These are phyloP conservation scores for Botrytis galanthina DNA, from an alignment of 2,329 filamentous ascomycete species.

Conservation along the genomic window DNA sequence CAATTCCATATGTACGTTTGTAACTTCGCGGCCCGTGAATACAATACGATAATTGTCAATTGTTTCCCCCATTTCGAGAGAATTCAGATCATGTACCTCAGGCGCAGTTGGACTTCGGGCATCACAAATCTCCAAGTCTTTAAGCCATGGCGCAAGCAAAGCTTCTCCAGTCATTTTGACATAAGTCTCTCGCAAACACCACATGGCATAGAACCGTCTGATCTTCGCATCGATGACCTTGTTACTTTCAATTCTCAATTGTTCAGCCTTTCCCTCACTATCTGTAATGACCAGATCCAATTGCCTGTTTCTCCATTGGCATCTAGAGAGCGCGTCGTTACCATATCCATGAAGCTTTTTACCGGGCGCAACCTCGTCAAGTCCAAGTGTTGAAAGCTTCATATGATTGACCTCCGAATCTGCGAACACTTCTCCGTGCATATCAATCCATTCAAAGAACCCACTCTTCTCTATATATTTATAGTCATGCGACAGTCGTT, in stretches of 20 bases:
- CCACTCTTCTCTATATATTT: constrained; percentile 56
- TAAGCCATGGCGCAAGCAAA: constrained; percentile 69
- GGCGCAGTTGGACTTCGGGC: constrained; percentile 43
- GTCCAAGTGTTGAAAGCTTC: constrained; percentile 42
- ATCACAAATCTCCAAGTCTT: constrained; percentile 64
- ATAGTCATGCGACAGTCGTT: constrained; percentile 63
- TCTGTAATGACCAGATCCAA: constrained; percentile 24
- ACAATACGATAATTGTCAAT: constrained; percentile 28
- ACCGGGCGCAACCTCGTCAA: constrained; percentile 22
- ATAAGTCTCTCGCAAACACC: constrained; percentile 78
- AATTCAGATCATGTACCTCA: constrained; percentile 17
- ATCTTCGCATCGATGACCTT: constrained; percentile 58
- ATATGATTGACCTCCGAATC: constrained; percentile 60
- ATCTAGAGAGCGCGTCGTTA: constrained; percentile 30
- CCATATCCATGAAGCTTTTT: constrained; percentile 22
- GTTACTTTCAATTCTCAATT: constrained; percentile 35
- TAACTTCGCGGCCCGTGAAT: constrained; percentile 32
- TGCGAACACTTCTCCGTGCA: constrained; percentile 69
- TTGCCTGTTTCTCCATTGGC: constrained; percentile 31
- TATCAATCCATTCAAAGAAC: constrained; percentile 66
- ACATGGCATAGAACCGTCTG: constrained; percentile 71
- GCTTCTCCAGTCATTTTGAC: constrained; percentile 82
- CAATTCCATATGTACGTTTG: constrained; percentile 36
- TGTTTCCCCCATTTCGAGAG: constrained; percentile 30
- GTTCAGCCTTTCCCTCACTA: constrained; percentile 21